Evolutionary conservation across 2,329 filamentous ascomycete species (phyloP), one percentile per base, ranked within the genome.

Genomic region (Cercospora zeae-maydis): DNA sequence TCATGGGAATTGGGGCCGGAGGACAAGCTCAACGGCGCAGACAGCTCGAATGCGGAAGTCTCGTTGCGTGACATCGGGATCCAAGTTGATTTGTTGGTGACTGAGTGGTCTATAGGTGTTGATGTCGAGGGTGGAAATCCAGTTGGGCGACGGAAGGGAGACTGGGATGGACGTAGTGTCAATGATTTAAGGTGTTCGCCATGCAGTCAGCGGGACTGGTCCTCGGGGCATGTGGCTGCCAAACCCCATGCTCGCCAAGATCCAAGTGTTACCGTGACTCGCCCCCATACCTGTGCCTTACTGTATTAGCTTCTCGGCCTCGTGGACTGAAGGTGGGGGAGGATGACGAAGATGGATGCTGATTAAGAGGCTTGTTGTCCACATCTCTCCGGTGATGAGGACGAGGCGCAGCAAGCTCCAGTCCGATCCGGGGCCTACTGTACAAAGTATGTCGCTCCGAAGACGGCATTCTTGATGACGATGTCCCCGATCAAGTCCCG

Each of bases 171-270:
- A 24, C 10, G 36, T 36, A 45, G 58, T 27, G 21, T 19, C 42
- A 14, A 19, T 21, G 34, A 53, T 52, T 30, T 33, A 60, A 59
- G 57, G 42, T 37, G 45, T 39, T 33, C 27, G 30, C 58, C 58
- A 54, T 60, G 58, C 58, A 27, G 58, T 60, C 47, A 60, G 58
- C 58, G 58, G 58, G 36, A 31, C 49, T 19, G 13, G n/a, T 55
- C 16, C 19, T 47, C 51, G 58, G 36, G 14, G 49, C 49, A 36
- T 60, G 19, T 49, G 27, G 19, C 39, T 27, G 10, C n/a, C 6
- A 7, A 10, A 31, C 36, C 37, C 58, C 51, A 61, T 55, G 49
- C 21, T 24, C 27, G 58, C 49, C 58, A 61, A 61, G 58, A 5
- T 21, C 16, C 10, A 53, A 27, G 58, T 61, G 58, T 24, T 39